Evolutionary conservation across 2,329 filamentous ascomycete genomes (phyloP), one percentile per base, ranked within the genome.

Genomic region (Curvularia spicifera): DNA sequence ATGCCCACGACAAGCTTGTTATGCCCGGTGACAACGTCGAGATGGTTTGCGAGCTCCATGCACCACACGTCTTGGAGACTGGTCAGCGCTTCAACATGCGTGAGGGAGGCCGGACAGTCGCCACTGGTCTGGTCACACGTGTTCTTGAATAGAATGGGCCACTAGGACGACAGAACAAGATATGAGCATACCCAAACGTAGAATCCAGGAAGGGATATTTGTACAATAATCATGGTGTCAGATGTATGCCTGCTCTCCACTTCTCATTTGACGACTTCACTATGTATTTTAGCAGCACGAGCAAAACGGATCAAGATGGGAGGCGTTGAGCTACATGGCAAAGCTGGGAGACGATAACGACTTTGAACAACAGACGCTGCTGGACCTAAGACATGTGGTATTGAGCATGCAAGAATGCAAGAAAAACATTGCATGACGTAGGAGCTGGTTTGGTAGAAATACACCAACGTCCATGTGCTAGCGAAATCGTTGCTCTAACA

Each of bases 21-120:
- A 96, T 97, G 93, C 95, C 95, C 51, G 95, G 95, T 79, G 95
- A 99, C 86, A 99, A 99, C 81, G 88, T 97, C 68, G 95, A 99
- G 85, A 97, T 99, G 93, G 83, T 95, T 66, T 90, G 93, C 78
- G 87, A 89, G 72, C 88, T 97, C 75, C 87, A 92, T 80, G 84
- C 90, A 80, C 91, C 94, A 64, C 87, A 96, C 73, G 94, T 94
- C 59, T 81, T 97, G 64, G 95, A 99, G 83, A 82, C 87, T 63
- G 94, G 95, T 71, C 92, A 97, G 84, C 91, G 95, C 73, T 95
- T 99, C 87, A 99, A 98, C 85, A 88, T 99, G 77, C 91, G 95
- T 81, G 95, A 99, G 84, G 95, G 95, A 83, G 93, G 94, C 72
- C 88, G 91, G 55, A 78, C 76, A 35, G 75, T 78, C 47, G 76